A percentile compares a stretch with the other conserved stretches of the same genome.
These are phyloP conservation scores for Talaromyces sp. DNA, from an alignment of 2,329 filamentous ascomycete species.

Conservation along the genomic window DNA sequence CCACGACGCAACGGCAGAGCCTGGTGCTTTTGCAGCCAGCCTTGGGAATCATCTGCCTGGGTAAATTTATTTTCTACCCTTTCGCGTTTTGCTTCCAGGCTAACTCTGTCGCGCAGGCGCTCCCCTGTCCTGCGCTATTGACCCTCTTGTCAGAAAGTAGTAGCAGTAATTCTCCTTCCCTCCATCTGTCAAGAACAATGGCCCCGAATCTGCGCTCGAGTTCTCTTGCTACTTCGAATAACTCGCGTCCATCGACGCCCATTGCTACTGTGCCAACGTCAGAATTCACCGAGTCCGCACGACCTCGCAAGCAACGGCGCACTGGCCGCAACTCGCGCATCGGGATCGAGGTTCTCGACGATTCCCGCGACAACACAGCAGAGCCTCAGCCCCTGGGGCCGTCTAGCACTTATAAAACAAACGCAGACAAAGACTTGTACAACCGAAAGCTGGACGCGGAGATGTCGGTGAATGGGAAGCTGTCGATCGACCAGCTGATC, in stretches of 20 bases:
- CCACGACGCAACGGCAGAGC: conserved; percentile 26
- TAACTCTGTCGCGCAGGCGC: conserved; percentile 16
- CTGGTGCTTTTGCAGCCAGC: conserved; percentile 23
- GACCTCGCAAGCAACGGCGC: conserved; percentile 27
- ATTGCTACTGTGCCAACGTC: conserved; percentile 16
- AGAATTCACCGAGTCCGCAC: conserved; percentile 21
- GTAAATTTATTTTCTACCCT: conserved; percentile 16
- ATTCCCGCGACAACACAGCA: conserved; percentile 9
- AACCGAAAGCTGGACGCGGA: not conserved
- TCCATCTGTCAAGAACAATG: conserved; percentile 17
- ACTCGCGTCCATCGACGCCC: conserved; percentile 28
- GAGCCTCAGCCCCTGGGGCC: conserved; percentile 4
- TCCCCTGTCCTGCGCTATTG: conserved; percentile 6
- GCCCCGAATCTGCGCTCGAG: conserved; percentile 30
- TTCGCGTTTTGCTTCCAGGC: conserved; percentile 12
- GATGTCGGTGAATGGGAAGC: conserved; percentile 3
- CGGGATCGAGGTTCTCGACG: conserved; percentile 15
- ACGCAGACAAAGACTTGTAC: not conserved
- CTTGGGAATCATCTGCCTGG: conserved; percentile 16
- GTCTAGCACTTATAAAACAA: not conserved
- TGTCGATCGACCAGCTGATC: conserved; percentile 9
- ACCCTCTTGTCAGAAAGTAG: not conserved
- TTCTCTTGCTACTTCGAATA: conserved; percentile 24
- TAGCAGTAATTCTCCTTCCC: not conserved
- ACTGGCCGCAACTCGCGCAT: conserved; percentile 23